Evolutionary conservation across 345 rosid genomes (phyloP).

Genomic region (Populus simonii): DNA sequence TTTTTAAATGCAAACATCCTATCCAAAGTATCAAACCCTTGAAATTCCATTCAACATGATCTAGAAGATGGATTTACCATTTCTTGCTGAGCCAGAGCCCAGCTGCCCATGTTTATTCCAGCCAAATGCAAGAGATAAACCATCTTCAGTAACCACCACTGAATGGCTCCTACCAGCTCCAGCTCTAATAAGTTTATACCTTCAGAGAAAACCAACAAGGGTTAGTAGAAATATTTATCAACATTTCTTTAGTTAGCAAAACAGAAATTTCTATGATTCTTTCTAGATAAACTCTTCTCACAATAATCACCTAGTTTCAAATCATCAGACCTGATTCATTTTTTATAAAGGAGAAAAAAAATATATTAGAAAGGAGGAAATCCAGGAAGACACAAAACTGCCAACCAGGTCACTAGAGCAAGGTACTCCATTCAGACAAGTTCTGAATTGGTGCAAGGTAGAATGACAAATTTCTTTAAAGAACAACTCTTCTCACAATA

Average conservation of each 20-base stretch:
- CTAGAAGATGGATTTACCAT: slow-evolving; percentile 45
- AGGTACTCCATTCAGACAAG: background rate
- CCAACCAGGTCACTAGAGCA: background rate
- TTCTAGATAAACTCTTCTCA: background rate
- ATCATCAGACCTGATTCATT: background rate
- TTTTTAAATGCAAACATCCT: background rate
- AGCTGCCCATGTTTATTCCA: slow-evolving; percentile 98
- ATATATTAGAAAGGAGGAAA: background rate
- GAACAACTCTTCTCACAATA: background rate
- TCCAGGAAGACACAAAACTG: background rate
- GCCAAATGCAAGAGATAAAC: slow-evolving; percentile 81
- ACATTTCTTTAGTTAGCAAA: background rate
- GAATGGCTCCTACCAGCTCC: slow-evolving; percentile 81
- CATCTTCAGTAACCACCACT: slow-evolving; percentile 72
- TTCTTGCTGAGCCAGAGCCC: slow-evolving; percentile 74
- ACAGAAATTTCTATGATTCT: background rate
- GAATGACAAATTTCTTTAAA: background rate
- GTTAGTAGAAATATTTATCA: background rate
- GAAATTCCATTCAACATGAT: background rate
- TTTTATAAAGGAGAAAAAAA: background rate
- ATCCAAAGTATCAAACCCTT: background rate
- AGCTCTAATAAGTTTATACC: slow-evolving; percentile 73
- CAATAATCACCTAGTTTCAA: background rate
- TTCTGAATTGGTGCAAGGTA: background rate
- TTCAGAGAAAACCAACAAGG: slow-evolving; percentile 22